Percentiles rank a stretch among this genome's conserved stretches.
Evolutionary conservation across 1,284 basidiomycete genomes (phyloP).

Genomic region (Phylloboletellus chloephorus): DNA sequence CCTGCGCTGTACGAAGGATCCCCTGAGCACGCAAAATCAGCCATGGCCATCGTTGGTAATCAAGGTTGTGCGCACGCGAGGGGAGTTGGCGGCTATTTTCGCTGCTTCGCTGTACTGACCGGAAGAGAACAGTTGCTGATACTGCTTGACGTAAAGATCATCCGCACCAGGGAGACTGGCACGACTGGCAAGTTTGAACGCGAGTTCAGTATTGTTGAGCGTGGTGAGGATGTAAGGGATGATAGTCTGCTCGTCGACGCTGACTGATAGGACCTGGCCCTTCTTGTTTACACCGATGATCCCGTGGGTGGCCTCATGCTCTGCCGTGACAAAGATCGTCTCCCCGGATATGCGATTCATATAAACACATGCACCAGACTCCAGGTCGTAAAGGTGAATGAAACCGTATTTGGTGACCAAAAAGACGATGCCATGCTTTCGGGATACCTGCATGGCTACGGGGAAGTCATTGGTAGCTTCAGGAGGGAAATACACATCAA

Average conservation of each 20-base stretch:
- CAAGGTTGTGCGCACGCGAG: constrained; percentile 49
- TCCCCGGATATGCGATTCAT: constrained; percentile 99
- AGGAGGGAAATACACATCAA: constrained; percentile 99
- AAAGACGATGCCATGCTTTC: constrained; percentile 96
- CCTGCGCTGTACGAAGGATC: constrained; percentile 90
- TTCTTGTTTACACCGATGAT: constrained; percentile 99
- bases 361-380: constrained; percentile 98
- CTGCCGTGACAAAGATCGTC: constrained; percentile 98
- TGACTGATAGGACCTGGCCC: constrained; percentile 96
- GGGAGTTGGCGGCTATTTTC: constrained; percentile 97
- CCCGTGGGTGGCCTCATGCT: constrained; percentile 91
- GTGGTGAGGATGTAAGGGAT: constrained; percentile 93
- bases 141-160: constrained; percentile 95
- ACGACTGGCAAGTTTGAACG: constrained; percentile 96
- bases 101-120: constrained; percentile 96
- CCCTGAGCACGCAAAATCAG: constrained; percentile 53
- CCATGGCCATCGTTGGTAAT: background rate
- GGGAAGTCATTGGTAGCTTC: constrained; percentile 99
- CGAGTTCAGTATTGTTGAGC: constrained; percentile 96
- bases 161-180: constrained; percentile 98
- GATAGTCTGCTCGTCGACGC: constrained; percentile 94
- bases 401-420: constrained; percentile 99
- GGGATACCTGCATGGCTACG: constrained; percentile 99
- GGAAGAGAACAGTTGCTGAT: constrained; percentile 86
- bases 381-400: constrained; percentile 98